A percentile compares a stretch with the other conserved stretches of the same genome.
phyloP scores from a whole-genome alignment of 1,284 basidiomycete genomes.

The Boletellus sp. region DNA sequence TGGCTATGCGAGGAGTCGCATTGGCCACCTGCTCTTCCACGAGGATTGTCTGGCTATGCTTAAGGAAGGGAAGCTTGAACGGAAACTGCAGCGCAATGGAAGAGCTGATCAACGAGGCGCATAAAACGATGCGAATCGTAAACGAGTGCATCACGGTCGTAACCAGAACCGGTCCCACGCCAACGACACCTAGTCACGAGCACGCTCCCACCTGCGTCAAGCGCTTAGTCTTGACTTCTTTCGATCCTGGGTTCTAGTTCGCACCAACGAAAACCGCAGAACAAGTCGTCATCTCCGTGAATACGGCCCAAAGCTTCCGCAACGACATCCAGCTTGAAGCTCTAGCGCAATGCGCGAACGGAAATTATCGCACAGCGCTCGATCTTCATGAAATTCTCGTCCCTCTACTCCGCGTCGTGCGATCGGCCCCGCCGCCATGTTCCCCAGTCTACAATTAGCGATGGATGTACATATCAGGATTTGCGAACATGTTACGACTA shows the following conservation, averaged over 20 bases:
- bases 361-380: slow-evolving; percentile 32
- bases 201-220: too few species aligned
- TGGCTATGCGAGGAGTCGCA: slow-evolving; percentile 55
- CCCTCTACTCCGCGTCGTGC: slow-evolving; percentile 42
- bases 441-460: slow-evolving; percentile 42
- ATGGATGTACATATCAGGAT: slow-evolving; percentile 32
- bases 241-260: slow-evolving; percentile 16
- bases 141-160: slow-evolving; percentile 13
- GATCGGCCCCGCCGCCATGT: slow-evolving; percentile 39
- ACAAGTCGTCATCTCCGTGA: slow-evolving; percentile 23
- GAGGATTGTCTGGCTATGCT: slow-evolving; percentile 29
- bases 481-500: slow-evolving; percentile 35
- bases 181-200: too few species aligned
- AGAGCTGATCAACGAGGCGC: slow-evolving; percentile 34
- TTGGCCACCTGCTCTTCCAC: slow-evolving; percentile 18
- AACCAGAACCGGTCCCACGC: too few species aligned
- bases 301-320: too few species aligned
- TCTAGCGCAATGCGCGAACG: slow-evolving; percentile 40
- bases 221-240: too few species aligned
- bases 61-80: slow-evolving; percentile 48
- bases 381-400: slow-evolving; percentile 39
- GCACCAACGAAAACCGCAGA: slow-evolving; percentile 58
- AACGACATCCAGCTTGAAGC: slow-evolving; percentile 21
- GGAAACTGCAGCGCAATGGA: slow-evolving; percentile 53
- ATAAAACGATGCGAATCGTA: slow-evolving; percentile 17